These are phyloP conservation scores for Zasmidium citrigriseum DNA, from an alignment of 2,329 filamentous ascomycete genomes.

Conservation along the genomic window DNA sequence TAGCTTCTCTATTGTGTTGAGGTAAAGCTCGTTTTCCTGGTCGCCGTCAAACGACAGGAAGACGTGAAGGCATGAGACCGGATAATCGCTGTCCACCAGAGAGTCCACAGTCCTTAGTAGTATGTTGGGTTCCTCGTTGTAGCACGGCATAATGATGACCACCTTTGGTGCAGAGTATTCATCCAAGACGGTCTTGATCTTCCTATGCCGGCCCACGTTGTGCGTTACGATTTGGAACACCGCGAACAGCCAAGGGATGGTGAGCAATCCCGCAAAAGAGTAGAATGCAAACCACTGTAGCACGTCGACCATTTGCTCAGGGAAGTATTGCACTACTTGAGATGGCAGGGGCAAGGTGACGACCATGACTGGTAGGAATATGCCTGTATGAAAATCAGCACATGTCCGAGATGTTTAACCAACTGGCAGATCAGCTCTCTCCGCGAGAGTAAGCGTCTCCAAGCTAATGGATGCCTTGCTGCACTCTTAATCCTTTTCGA, in stretches of 20 bases:
- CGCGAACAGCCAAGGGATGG: constrained; percentile 89
- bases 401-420: too few relatives aligned
- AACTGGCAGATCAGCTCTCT: too few relatives aligned
- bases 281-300: constrained; percentile 97
- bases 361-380: constrained; percentile 92
- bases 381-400: too few relatives aligned
- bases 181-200: constrained; percentile 81
- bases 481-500: too few relatives aligned
- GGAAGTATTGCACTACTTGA: constrained; percentile 72
- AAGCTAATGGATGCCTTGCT: too few relatives aligned
- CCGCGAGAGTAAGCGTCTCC: too few relatives aligned
- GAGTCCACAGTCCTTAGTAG: constrained; percentile 86
- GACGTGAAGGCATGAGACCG: constrained; percentile 86
- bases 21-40: constrained; percentile 82
- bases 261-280: constrained; percentile 82
- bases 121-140: constrained; percentile 84
- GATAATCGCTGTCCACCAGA: constrained; percentile 91
- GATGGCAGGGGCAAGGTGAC: constrained; percentile 83
- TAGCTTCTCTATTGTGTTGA: constrained; percentile 80
- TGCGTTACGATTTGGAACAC: constrained; percentile 89
- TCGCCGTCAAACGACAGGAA: constrained; percentile 96
- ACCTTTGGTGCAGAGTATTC: constrained; percentile 87
- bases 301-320: constrained; percentile 64
- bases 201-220: constrained; percentile 76
- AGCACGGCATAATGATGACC: constrained; percentile 95